Conservation (phyloP, 352 stramenopile species). For the Nothophytophthora sp. region DNA sequence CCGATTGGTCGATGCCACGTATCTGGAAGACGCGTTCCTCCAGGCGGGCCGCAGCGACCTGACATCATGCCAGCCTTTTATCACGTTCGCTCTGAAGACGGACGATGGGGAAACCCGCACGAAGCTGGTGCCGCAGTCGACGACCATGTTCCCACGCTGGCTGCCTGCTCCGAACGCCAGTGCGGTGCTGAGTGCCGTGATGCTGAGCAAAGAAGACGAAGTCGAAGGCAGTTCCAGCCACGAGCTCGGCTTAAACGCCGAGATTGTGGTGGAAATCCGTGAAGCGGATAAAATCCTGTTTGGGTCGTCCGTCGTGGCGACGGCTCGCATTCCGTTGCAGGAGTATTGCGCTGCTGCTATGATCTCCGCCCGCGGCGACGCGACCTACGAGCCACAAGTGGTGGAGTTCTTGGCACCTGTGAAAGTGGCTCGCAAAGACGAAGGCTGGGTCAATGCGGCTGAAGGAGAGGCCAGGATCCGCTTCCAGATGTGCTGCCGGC, state of each 20-base stretch:
- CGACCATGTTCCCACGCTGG: slow-evolving; percentile 66
- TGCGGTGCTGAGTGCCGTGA: slow-evolving; percentile 41
- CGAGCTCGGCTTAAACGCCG: slow-evolving; percentile 17
- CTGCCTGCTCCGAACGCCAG: slow-evolving; percentile 34
- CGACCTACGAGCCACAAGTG: slow-evolving; percentile 26
- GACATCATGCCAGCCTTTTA: slow-evolving; percentile 45
- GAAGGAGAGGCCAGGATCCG: slow-evolving; percentile 38
- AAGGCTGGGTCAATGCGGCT: slow-evolving; percentile 7
- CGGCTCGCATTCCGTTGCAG: slow-evolving; percentile 43
- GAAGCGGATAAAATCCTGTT: slow-evolving; percentile 75
- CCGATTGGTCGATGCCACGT: slow-evolving; percentile 48
- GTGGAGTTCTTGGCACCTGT: slow-evolving; percentile 55
- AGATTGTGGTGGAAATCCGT: slow-evolving; percentile 63
- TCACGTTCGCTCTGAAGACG: slow-evolving; percentile 43
- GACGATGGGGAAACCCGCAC: slow-evolving; percentile 27
- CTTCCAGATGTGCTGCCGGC: slow-evolving; percentile 52
- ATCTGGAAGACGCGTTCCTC: slow-evolving; percentile 55
- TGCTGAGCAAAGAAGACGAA: slow-evolving; percentile 13
- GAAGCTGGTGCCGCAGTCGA: slow-evolving; percentile 46
- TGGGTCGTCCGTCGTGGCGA: slow-evolving; percentile 63
- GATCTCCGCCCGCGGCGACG: slow-evolving; percentile 16
- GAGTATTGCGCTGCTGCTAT: slow-evolving; percentile 47
- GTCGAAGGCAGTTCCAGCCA: slow-evolving; percentile 3
- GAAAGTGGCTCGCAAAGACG: slow-evolving; percentile 24
- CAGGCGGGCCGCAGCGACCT: slow-evolving; percentile 48